These are phyloP conservation scores for Solanum corneliomulleri DNA, from an alignment of 257 asterid genomes.

Conservation along the genomic window DNA sequence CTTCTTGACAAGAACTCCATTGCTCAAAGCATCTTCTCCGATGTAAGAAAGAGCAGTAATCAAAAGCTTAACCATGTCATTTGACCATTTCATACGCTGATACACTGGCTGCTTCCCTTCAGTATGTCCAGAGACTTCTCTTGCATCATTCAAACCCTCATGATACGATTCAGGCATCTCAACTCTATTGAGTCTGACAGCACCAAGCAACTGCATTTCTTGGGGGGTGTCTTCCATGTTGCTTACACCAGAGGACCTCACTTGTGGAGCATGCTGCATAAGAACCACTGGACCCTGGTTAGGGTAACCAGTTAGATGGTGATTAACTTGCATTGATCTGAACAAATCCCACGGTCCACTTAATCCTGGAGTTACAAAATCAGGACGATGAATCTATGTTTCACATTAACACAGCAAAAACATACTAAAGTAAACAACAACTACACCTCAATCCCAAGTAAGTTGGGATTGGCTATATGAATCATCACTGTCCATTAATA, in stretches of 20 bases:
- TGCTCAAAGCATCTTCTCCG: slow-evolving; percentile 2
- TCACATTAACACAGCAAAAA: not conserved
- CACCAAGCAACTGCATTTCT: not conserved
- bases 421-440: not conserved
- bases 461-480: not conserved
- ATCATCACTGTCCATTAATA: not conserved
- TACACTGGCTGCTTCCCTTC: slow-evolving; percentile 4
- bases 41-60: slow-evolving; percentile 33
- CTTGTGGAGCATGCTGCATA: not conserved
- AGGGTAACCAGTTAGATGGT: slow-evolving; percentile 3
- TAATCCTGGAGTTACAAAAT: not conserved
- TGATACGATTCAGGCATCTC: not conserved
- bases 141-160: not conserved
- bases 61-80: slow-evolving; percentile 43
- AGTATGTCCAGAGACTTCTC: not conserved
- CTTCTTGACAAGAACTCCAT: not conserved
- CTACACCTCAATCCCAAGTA: not conserved
- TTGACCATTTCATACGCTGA: slow-evolving; percentile 41
- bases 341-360: not conserved
- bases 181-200: not conserved
- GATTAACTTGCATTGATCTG: slow-evolving; percentile 7
- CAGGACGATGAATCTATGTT: not conserved
- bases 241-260: slow-evolving; percentile 1
- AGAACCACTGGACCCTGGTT: not conserved
- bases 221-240: slow-evolving; percentile 4